A percentile compares a stretch with the other conserved stretches of the same genome.
These are phyloP conservation scores for Leishmania martiniquensis DNA, from an alignment of 208 protist genomes.

Conservation along the genomic window DNA sequence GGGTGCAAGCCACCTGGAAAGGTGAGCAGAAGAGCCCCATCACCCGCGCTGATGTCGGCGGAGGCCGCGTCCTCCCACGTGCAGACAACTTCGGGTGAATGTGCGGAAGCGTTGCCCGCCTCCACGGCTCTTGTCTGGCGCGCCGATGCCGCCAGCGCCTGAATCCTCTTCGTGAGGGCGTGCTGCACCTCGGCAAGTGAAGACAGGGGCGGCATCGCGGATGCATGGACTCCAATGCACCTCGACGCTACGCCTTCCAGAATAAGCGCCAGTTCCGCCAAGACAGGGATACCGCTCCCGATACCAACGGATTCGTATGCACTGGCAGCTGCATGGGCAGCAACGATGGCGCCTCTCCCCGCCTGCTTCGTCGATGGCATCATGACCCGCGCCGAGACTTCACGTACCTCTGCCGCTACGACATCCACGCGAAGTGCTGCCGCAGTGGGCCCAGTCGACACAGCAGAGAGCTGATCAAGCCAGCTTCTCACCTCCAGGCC, in stretches of 20 bases:
- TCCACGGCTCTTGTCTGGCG: not conserved
- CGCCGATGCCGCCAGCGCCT: not conserved
- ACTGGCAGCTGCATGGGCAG: not conserved
- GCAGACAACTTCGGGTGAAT: not conserved
- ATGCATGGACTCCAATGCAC: not conserved
- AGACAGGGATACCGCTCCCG: not conserved
- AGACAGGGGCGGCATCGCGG: slow-evolving; percentile 7
- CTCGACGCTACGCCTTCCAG: slow-evolving; percentile 2
- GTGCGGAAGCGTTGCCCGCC: not conserved
- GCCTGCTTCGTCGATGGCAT: not conserved
- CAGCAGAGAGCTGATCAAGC: slow-evolving; percentile 5
- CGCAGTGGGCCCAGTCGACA: not conserved
- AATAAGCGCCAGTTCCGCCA: not conserved
- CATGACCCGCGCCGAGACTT: slow-evolving; percentile 3
- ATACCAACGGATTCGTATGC: not conserved
- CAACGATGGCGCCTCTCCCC: not conserved
- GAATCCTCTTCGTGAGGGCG: not conserved
- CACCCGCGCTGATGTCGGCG: not conserved
- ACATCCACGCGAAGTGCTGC: not conserved
- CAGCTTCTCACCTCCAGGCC: slow-evolving; percentile 22
- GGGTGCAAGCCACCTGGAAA: slow-evolving; percentile 14
- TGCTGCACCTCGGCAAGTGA: not conserved
- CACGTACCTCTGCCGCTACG: not conserved
- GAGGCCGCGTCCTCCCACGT: slow-evolving; percentile 7
- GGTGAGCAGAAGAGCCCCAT: slow-evolving; percentile 1